These are phyloP conservation scores for Fusarium sp. DNA, from an alignment of 2,329 filamentous ascomycete species.

Conservation along the genomic window DNA sequence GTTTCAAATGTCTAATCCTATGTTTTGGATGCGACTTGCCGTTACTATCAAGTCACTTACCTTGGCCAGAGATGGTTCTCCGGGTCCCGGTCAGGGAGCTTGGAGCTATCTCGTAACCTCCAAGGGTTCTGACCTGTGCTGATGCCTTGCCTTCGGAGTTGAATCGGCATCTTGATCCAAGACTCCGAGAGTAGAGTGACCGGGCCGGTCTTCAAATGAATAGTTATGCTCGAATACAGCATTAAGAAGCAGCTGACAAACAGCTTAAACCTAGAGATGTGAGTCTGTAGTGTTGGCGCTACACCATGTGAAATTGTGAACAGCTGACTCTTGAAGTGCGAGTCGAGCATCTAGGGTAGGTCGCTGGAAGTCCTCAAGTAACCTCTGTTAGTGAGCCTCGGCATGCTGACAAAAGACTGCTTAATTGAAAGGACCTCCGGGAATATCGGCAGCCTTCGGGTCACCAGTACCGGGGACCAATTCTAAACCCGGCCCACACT, in stretches of 20 bases:
- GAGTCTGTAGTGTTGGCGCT: not conserved
- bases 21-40: not conserved
- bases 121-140: not conserved
- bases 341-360: slow-evolving; percentile 35
- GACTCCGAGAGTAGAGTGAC: not conserved
- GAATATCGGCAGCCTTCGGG: slow-evolving; percentile 36
- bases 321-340: not conserved
- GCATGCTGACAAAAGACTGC: slow-evolving; percentile 22
- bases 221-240: no score
- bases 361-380: slow-evolving; percentile 4
- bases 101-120: not conserved
- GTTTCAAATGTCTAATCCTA: not conserved
- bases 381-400: slow-evolving; percentile 26
- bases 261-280: not conserved
- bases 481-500: slow-evolving; percentile 43
- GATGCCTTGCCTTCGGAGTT: not conserved
- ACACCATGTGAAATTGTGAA: not conserved
- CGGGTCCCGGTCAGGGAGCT: no score
- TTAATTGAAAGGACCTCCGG: slow-evolving; percentile 37
- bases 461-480: slow-evolving; percentile 35
- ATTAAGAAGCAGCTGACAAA: not conserved
- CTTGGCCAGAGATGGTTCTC: not conserved
- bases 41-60: not conserved
- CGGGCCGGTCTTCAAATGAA: not conserved
- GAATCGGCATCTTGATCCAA: not conserved